Percentiles rank a stretch among this genome's conserved stretches.
phyloP scores from a whole-genome alignment of 805 yeast species.

The Starmerella powellii region DNA sequence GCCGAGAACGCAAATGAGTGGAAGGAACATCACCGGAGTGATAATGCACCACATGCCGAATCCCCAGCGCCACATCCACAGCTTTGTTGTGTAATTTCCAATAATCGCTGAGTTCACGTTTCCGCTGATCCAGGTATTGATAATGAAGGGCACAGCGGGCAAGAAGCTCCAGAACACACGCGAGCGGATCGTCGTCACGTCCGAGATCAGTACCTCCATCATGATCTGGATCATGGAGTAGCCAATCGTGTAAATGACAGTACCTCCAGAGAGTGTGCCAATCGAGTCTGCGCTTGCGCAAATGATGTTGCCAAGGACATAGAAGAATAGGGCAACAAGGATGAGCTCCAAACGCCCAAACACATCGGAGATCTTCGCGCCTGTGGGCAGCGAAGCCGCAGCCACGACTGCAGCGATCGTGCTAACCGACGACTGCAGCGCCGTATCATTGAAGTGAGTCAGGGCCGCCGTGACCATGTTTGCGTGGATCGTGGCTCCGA shows the following conservation, averaged over 20 bases:
- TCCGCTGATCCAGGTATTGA: slow-evolving; percentile 71
- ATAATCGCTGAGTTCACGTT: slow-evolving; percentile 32
- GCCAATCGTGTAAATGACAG: slow-evolving; percentile 44
- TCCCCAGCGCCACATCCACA: slow-evolving; percentile 50
- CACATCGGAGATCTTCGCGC: slow-evolving; percentile 53
- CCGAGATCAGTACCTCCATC: slow-evolving; percentile 49
- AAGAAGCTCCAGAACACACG: slow-evolving; percentile 52
- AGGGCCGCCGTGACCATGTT: slow-evolving; percentile 46
- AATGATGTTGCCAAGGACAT: slow-evolving; percentile 51
- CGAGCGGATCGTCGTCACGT: slow-evolving; percentile 58
- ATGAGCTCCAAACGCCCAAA: slow-evolving; percentile 51
- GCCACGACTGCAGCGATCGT: slow-evolving; percentile 46
- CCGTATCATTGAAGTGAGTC: slow-evolving; percentile 40
- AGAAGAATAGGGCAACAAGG: slow-evolving; percentile 40
- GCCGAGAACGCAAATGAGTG: slow-evolving; percentile 40
- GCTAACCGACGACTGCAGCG: slow-evolving; percentile 47
- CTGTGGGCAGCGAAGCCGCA: slow-evolving; percentile 54
- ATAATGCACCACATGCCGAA: slow-evolving; percentile 73
- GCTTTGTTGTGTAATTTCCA: slow-evolving; percentile 19
- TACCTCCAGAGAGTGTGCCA: slow-evolving; percentile 51
- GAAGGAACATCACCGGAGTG: slow-evolving; percentile 54
- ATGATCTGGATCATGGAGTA: slow-evolving; percentile 52
- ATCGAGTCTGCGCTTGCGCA: slow-evolving; percentile 50
- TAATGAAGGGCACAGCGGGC: slow-evolving; percentile 60
- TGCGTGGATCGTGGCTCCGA: slow-evolving; percentile 47